phyloP scores from a whole-genome alignment of 2,329 filamentous ascomycete genomes.

The Akanthomyces dipterigenus region DNA sequence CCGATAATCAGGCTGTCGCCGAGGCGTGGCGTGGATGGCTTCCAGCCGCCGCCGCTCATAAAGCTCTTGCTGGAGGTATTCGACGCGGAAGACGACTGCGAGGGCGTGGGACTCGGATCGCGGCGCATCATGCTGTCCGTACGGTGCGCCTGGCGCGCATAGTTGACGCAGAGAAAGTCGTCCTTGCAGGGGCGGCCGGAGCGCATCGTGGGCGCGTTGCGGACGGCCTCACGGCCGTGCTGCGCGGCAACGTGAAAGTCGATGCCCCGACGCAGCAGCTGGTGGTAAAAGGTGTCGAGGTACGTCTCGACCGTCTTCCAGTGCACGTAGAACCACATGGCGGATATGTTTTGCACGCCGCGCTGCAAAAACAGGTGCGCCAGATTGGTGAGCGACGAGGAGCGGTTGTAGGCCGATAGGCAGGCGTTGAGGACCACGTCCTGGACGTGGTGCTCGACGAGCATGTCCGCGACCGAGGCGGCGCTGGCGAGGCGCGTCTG shows the following conservation, averaged over 20 bases:
- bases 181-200: slow-evolving; percentile 19
- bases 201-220: slow-evolving; percentile 17
- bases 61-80: slow-evolving; percentile 18
- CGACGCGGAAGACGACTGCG: slow-evolving; percentile 18
- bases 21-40: slow-evolving; percentile 18
- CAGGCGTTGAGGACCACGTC: slow-evolving; percentile 25
- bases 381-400: slow-evolving; percentile 19
- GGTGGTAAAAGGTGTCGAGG: slow-evolving; percentile 21
- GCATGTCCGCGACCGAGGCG: slow-evolving; percentile 18
- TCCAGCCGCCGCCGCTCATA: slow-evolving; percentile 15
- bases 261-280: slow-evolving; percentile 20
- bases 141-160: slow-evolving; percentile 17
- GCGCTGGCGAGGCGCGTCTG: slow-evolving; percentile 20
- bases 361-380: slow-evolving; percentile 23
- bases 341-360: slow-evolving; percentile 22
- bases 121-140: slow-evolving; percentile 13
- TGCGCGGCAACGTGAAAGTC: slow-evolving; percentile 25
- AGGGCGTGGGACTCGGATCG: slow-evolving; percentile 19
- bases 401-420: slow-evolving; percentile 23
- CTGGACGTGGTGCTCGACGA: slow-evolving; percentile 19
- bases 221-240: slow-evolving; percentile 21
- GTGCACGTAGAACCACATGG: slow-evolving; percentile 26
- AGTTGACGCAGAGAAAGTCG: slow-evolving; percentile 26
- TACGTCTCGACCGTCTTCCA: slow-evolving; percentile 23
- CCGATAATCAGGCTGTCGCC: slow-evolving; percentile 17